Base-by-base conservation (phyloP, 2,329 filamentous ascomycete genomes). In the Clonostachys rosea region DNA sequence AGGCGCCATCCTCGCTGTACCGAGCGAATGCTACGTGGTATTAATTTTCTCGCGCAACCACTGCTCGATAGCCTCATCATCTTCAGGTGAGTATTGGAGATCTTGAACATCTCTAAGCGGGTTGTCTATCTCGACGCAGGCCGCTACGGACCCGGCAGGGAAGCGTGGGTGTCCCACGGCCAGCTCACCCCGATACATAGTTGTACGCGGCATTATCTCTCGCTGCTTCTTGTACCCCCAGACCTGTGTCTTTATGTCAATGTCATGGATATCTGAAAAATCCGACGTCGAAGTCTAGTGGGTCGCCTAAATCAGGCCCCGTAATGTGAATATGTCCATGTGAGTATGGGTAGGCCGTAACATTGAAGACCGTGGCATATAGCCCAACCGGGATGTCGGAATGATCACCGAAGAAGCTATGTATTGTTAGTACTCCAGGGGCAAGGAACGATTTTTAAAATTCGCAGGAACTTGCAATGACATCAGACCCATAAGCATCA, bases 221-320 rank as follows among this genome's bases (percentile, higher is more conserved):
- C 82, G 77, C 30, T 71, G 68, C 54, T 76, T 76, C 62, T 86
- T 86, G 67, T 86, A 86, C 3, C 68, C 74, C 80, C 81, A 85
- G 14, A 83, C 56, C 34, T 81, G 75, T 55, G 75, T 79, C 59
- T 76, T 76, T 39, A 83, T 43, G 56, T 85, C 81, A 24, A 41
- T 30, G 12, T 70, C 69, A 34, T 70, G 74, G 11, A 40, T 30
- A 50, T 79, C 70, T 14, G 13, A 59, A 39, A 61, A 74, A 82
- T 10, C 80, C 81, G 0, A 73, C 64, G 48, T 81, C 71, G 54
- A 86, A 83, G 47, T 80, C 74, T 11, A 74, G 63, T 3, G 69
- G 62, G 14, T 73, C 68, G 13, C 63, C 54, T 3, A 70, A 51
- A 4, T 65, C 57, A 12, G 64, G 61, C 2, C 68, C 66, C 3